Percentiles rank a stretch among this genome's conserved stretches.
Conservation (phyloP, 352 stramenopile species). For the Phytophthora fragariae region DNA sequence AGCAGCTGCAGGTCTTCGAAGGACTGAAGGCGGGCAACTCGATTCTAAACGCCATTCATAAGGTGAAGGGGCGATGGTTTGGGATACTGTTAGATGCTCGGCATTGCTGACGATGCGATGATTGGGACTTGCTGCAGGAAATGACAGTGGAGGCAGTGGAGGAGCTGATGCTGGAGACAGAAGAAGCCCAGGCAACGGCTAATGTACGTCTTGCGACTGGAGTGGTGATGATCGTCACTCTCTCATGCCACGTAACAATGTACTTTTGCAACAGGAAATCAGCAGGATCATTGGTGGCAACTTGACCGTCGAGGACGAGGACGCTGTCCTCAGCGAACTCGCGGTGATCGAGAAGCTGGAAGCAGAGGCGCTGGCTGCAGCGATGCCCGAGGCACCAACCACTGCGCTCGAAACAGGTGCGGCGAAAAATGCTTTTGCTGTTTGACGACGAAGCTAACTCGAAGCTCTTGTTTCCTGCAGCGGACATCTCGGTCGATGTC, state of each 20-base stretch:
- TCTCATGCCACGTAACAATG: slow-evolving; percentile 2
- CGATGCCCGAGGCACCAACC: slow-evolving; percentile 70
- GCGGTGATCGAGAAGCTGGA: slow-evolving; percentile 86
- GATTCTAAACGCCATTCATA: slow-evolving; percentile 89
- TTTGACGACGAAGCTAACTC: background rate
- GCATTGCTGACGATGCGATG: background rate
- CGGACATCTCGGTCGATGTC: slow-evolving; percentile 22
- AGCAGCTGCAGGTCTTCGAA: slow-evolving; percentile 91
- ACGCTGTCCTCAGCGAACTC: slow-evolving; percentile 85
- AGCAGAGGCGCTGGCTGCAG: slow-evolving; percentile 54
- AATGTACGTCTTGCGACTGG: slow-evolving; percentile 52
- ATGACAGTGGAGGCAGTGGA: slow-evolving; percentile 90
- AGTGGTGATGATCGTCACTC: background rate
- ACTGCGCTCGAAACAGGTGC: slow-evolving; percentile 53
- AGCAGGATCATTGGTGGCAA: slow-evolving; percentile 80
- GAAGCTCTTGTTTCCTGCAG: slow-evolving; percentile 5
- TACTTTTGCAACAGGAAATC: slow-evolving; percentile 73
- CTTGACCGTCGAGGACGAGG: slow-evolving; percentile 86
- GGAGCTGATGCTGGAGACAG: slow-evolving; percentile 90
- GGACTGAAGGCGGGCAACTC: slow-evolving; percentile 89
- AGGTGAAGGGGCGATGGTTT: slow-evolving; percentile 41
- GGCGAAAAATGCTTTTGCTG: background rate
- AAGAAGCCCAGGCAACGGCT: slow-evolving; percentile 82
- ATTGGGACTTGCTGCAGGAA: slow-evolving; percentile 50
- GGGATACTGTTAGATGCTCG: background rate